Evolutionary conservation across 495 filamentous ascomycete genomes (phyloP).

Genomic region (Penicillium salamii): DNA sequence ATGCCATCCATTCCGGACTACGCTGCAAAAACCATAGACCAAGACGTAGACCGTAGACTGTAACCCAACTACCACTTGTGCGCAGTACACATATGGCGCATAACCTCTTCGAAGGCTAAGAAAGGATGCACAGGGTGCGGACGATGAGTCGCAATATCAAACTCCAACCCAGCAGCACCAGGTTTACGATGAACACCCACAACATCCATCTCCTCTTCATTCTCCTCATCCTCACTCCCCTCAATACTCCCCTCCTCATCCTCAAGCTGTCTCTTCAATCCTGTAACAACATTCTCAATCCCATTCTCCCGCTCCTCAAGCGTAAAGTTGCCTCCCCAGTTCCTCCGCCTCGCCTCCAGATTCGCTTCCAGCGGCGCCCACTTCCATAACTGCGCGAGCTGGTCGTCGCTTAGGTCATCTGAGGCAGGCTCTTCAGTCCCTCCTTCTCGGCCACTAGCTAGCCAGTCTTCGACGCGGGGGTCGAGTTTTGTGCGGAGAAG

Average conservation of each 20-base stretch:
- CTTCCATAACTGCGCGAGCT: slow-evolving; percentile 44
- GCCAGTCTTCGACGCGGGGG: slow-evolving; percentile 68
- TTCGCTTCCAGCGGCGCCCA: slow-evolving; percentile 53
- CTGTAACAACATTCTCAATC: slow-evolving; percentile 68
- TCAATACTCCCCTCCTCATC: slow-evolving; percentile 56
- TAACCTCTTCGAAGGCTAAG: slow-evolving; percentile 47
- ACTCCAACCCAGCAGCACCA: slow-evolving; percentile 38
- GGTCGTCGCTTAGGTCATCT: slow-evolving; percentile 35
- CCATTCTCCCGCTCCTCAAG: slow-evolving; percentile 64
- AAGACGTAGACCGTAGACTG: background rate
- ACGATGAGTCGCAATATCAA: slow-evolving; percentile 41
- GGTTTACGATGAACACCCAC: slow-evolving; percentile 40
- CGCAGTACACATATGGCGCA: slow-evolving; percentile 57
- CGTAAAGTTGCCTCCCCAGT: slow-evolving; percentile 64
- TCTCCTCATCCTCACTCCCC: slow-evolving; percentile 43
- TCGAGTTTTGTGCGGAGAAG: slow-evolving; percentile 80
- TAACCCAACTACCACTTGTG: slow-evolving; percentile 36
- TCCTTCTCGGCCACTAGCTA: slow-evolving; percentile 56
- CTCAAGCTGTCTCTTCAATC: slow-evolving; percentile 54
- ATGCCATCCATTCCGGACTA: slow-evolving; percentile 5
- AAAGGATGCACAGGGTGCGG: slow-evolving; percentile 30
- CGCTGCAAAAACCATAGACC: no score
- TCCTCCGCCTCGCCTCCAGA: slow-evolving; percentile 43
- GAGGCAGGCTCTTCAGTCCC: slow-evolving; percentile 21
- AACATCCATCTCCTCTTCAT: slow-evolving; percentile 51